Evolutionary conservation across 2,329 filamentous ascomycete genomes (phyloP).

Genomic region (Verticillium dahliae): DNA sequence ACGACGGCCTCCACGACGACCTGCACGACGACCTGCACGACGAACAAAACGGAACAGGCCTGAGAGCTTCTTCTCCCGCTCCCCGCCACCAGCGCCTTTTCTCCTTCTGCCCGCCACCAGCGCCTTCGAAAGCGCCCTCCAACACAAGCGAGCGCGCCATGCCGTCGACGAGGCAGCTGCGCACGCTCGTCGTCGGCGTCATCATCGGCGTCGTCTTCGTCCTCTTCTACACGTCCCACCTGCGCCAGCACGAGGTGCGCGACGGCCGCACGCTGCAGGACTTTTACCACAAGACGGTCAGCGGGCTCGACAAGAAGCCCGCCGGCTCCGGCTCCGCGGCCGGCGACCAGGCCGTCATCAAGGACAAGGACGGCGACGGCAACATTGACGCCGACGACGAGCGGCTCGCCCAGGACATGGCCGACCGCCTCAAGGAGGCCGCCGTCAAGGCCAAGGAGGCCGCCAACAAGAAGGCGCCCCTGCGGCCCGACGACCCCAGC

Average conservation of each 20-base stretch:
- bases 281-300: slow-evolving; percentile 55
- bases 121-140: neutral
- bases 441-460: slow-evolving; percentile 62
- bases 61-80: no score
- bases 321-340: slow-evolving; percentile 1
- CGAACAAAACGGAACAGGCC: no score
- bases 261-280: slow-evolving; percentile 39
- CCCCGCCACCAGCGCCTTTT: neutral
- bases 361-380: slow-evolving; percentile 48
- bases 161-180: slow-evolving; percentile 65
- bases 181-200: slow-evolving; percentile 58
- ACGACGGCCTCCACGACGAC: no score
- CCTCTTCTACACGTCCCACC: slow-evolving; percentile 65
- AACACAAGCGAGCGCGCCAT: slow-evolving; percentile 31
- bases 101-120: neutral
- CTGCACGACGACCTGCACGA: neutral
- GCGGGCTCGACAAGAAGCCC: slow-evolving; percentile 38
- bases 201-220: slow-evolving; percentile 59
- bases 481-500: slow-evolving; percentile 52
- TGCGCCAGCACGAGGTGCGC: slow-evolving; percentile 41
- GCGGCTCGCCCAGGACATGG: slow-evolving; percentile 45
- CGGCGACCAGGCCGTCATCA: slow-evolving; percentile 30
- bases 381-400: slow-evolving; percentile 51
- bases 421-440: slow-evolving; percentile 59
- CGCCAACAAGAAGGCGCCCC: slow-evolving; percentile 59